Base-by-base conservation (phyloP, 1,284 basidiomycete genomes). In the Trichosporon inkin region DNA sequence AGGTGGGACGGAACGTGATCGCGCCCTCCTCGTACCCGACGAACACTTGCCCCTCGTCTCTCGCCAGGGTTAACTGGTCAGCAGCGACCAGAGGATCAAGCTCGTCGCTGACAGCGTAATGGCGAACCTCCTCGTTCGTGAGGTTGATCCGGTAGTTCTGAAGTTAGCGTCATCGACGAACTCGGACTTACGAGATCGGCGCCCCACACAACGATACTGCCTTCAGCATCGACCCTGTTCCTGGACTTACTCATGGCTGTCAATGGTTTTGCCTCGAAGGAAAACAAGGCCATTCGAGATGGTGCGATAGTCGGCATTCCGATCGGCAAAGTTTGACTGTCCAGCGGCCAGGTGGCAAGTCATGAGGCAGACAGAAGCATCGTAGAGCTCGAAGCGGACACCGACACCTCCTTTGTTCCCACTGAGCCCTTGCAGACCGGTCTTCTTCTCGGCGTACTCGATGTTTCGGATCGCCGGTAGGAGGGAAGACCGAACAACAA, bases 391-490 rank as follows among this genome's bases (percentile, higher is more conserved):
- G 61, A 99, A 81, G 19, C 96, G 87, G 66, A 99, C 90, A 2
- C 88, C 93, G 7, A 96, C 90, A 10, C 92, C 94, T 20, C 91
- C 91, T 79, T 95, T 99, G 80, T 99, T 99, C 20, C 96, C 96
- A 6, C 91, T 92, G 85, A 99, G 92, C 14, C 96, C 96, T 58
- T 92, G 86, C 38, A 99, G 81, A 19, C 96, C 96, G 4, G 96
- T 99, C 90, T 99, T 99, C 68, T 92, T 88, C 32, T 89, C 88
- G 5, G 92, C 83, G 3, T 87, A 92, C 78, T 99, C 96, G 8
- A 99, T 92, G 62, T 90, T 89, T 49, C 92, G 85, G 55, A 99
- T 89, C 35, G 88, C 83, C 19, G 85, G 81, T 1, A 89, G 85
- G 47, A 98, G 73, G 53, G 86, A 85, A 16, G 85, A 80, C 77